These are phyloP conservation scores for Cicer yamashitae DNA, from an alignment of 306 rosid species.

Conservation along the genomic window DNA sequence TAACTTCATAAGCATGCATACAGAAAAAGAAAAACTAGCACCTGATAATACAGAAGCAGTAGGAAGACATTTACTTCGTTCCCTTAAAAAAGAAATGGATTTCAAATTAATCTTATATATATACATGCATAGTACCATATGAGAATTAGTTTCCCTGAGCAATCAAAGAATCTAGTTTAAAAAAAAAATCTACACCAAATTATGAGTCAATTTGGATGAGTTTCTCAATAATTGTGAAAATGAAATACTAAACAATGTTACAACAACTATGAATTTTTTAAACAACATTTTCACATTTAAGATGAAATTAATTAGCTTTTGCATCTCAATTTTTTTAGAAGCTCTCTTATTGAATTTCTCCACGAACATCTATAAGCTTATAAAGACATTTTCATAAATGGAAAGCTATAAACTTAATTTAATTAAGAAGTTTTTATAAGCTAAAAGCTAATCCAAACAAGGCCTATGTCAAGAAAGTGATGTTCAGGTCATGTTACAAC, in stretches of 20 bases:
- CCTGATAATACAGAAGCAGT: conserved; percentile 65
- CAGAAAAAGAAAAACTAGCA: conserved; percentile 39
- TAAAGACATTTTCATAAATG: neutral
- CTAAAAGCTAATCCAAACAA: neutral
- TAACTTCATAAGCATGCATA: neutral
- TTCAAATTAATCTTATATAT: conserved; percentile 24
- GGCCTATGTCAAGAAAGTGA: conserved; percentile 4
- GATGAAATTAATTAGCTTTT: neutral
- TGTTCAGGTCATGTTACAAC: neutral
- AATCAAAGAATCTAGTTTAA: conserved; percentile 19
- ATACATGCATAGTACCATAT: neutral
- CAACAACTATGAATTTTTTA: neutral
- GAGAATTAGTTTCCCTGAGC: conserved; percentile 6
- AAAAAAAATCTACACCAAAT: conserved; percentile 32
- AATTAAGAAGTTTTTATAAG: neutral
- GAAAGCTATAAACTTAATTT: neutral
- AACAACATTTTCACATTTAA: neutral
- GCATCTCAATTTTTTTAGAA: neutral
- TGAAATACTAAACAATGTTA: neutral
- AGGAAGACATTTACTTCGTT: conserved; percentile 43
- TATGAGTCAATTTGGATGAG: neutral
- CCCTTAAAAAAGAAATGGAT: conserved; percentile 54
- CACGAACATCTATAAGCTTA: conserved; percentile 6
- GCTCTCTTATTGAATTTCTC: conserved; percentile 1
- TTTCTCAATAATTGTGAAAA: neutral